Percentiles rank a stretch among this genome's conserved stretches.
Conservation (phyloP, 805 yeast genomes). For the Wickerhamiella parazyma region DNA sequence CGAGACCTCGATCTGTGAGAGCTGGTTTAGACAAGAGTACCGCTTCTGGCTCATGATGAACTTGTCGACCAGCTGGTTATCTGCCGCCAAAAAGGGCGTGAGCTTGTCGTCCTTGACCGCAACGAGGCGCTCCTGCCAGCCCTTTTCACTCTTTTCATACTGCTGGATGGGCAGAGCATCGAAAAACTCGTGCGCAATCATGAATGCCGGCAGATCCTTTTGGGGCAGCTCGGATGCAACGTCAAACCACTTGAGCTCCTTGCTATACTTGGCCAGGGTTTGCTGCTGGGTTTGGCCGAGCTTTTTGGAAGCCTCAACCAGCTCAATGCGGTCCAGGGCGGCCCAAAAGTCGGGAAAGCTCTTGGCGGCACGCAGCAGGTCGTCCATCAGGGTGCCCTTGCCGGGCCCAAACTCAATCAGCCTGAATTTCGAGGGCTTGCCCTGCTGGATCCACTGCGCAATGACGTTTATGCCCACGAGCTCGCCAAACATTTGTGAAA, state of each 20-base stretch:
- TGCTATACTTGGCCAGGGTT: conserved; percentile 41
- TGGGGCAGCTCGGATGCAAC: conserved; percentile 24
- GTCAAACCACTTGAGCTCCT: conserved; percentile 31
- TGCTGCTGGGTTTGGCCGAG: conserved; percentile 44
- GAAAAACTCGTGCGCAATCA: conserved; percentile 75
- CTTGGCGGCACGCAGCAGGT: conserved; percentile 33
- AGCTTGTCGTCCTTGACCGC: conserved; percentile 30
- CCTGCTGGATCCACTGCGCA: conserved; percentile 43
- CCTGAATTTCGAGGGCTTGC: conserved; percentile 36
- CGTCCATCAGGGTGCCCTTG: conserved; percentile 63
- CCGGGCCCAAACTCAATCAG: conserved; percentile 80
- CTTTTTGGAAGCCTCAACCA: conserved; percentile 63
- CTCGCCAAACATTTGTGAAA: conserved; percentile 78
- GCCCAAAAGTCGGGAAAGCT: conserved; percentile 26
- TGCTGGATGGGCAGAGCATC: conserved; percentile 74
- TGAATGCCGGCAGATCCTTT: conserved; percentile 37
- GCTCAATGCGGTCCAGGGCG: conserved; percentile 28
- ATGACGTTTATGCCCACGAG: conserved; percentile 59
- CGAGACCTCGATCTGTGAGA: conserved; percentile 55
- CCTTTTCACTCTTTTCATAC: conserved; percentile 42
- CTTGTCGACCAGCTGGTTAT: conserved; percentile 9
- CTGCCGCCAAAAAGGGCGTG: conserved; percentile 11
- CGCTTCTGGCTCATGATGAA: conserved; percentile 25
- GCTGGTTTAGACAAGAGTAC: conserved; percentile 39
- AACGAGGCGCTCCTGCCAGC: conserved; percentile 71